Conservation (phyloP, 2,329 filamentous ascomycete genomes). For the Aspergillus candidus region DNA sequence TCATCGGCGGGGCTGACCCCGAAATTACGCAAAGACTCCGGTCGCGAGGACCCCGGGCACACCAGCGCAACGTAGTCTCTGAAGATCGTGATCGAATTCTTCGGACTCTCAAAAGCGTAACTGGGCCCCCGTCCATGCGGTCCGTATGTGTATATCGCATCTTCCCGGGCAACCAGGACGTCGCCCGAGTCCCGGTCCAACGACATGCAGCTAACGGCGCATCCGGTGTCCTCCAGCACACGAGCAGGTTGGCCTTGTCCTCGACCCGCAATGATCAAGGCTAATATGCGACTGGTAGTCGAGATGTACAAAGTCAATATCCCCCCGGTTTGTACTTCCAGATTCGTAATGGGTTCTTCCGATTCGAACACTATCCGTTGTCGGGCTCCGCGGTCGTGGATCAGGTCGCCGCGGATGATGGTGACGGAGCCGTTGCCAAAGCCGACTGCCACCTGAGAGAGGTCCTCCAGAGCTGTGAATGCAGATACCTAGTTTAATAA, state of each 20-base stretch:
- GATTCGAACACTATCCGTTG: conserved; percentile 95
- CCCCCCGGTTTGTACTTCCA: conserved; percentile 63
- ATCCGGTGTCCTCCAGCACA: conserved; percentile 82
- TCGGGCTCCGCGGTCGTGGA: conserved; percentile 89
- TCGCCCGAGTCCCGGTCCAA: conserved; percentile 73
- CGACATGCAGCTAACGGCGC: conserved; percentile 91
- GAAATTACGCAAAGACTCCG: conserved; percentile 65
- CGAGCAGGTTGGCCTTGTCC: conserved; percentile 85
- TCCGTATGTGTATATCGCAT: conserved; percentile 92
- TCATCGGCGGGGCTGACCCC: conserved; percentile 67
- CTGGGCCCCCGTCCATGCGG: conserved; percentile 78
- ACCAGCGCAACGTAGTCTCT: conserved; percentile 82
- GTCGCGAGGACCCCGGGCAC: conserved; percentile 57
- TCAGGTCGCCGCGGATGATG: conserved; percentile 84
- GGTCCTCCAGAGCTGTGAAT: conserved; percentile 77
- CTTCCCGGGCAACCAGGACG: conserved; percentile 85
- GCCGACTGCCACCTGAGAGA: conserved; percentile 88
- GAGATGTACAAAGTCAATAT: conserved; percentile 82
- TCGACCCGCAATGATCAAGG: conserved; percentile 76
- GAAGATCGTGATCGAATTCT: conserved; percentile 72
- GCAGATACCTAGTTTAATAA: conserved; percentile 77
- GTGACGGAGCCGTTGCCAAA: conserved; percentile 95
- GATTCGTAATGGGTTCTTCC: conserved; percentile 89
- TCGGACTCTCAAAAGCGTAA: conserved; percentile 85
- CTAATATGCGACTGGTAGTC: conserved; percentile 81